phyloP scores from a whole-genome alignment of 345 rosid species.

The Citrus trifoliata region DNA sequence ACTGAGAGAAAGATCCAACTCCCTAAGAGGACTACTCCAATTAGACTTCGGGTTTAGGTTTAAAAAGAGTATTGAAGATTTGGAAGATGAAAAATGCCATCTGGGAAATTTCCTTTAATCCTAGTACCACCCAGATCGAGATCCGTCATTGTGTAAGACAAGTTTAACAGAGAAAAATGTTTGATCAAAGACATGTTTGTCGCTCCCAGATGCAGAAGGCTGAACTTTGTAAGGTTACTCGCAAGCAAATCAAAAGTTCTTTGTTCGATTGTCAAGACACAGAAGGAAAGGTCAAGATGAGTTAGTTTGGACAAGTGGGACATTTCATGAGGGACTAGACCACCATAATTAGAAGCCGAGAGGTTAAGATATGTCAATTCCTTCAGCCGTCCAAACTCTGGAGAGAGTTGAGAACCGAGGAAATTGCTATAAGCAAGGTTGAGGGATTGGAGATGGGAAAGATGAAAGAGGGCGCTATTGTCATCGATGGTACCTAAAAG shows the following conservation, averaged over 20 bases:
- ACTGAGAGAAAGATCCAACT: not conserved
- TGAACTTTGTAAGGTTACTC: slow-evolving; percentile 9
- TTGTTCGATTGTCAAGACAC: too few relatives aligned
- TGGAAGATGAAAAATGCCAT: not conserved
- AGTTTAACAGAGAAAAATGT: slow-evolving; percentile 6
- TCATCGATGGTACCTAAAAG: not conserved
- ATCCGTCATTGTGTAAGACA: slow-evolving; percentile 4
- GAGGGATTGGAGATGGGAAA: not conserved
- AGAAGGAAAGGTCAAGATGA: too few relatives aligned
- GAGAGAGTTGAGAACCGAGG: too few relatives aligned
- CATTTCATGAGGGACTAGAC: too few relatives aligned
- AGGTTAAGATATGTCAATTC: too few relatives aligned
- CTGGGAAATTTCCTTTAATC: slow-evolving; percentile 14
- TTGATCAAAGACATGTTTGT: not conserved
- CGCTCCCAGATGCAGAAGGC: not conserved
- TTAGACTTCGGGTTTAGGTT: not conserved
- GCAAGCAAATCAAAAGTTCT: not conserved
- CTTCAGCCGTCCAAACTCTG: too few relatives aligned
- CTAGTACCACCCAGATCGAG: not conserved
- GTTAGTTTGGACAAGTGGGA: too few relatives aligned
- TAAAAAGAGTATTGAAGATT: not conserved
- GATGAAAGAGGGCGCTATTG: not conserved
- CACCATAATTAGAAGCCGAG: too few relatives aligned
- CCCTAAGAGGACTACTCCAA: not conserved
- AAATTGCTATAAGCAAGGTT: too few relatives aligned